Evolutionary conservation across 1,284 basidiomycete species (phyloP), one percentile per base, ranked within the genome.

Genomic region (Ceratobasidium sp.): DNA sequence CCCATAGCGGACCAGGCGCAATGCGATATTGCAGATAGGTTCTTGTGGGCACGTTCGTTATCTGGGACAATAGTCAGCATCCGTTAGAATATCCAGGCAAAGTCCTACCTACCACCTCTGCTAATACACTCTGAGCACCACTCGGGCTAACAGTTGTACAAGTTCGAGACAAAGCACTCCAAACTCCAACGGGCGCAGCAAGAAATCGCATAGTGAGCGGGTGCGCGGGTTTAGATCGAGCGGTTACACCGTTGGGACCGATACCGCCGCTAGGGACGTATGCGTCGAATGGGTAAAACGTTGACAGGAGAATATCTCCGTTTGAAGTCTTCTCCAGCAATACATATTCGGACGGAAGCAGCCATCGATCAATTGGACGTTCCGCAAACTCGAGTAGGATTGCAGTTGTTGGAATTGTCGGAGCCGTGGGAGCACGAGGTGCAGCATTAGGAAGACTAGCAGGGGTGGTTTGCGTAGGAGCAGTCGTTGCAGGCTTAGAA

Each of bases 211-310:
- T 58, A 1, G 67, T 70, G 34, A 70, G 53, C n/a, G 67, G 67
- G 43, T 70, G 53, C 1, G 67, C 67, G 12, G 67, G 67, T 32
- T 70, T 70, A 10, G 67, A 70, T 34, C 67, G 67, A 26, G 34
- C 45, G 9, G 67, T 23, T 21, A 30, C 26, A 12, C 41, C 59
- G n/a, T 46, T 61, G 26, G 59, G 30, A 12, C 59, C 59, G 1
- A 57, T n/a, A 16, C 62, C 18, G 2, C 62, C 62, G 43, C 16
- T 36, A 21, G 67, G 67, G 16, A 70, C 50, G 34, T 70, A 70
- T n/a, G 67, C 67, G 43, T 70, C 67, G 28, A 70, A 70, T 45
- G 67, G 67, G 32, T 70, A 70, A 18, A 70, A 70, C 4, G 67
- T 70, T n/a, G 67, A 70, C 16, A 70, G 32, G 10, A 34, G 67